phyloP scores from a whole-genome alignment of 208 protist species.

The Acanthamoeba quina region DNA sequence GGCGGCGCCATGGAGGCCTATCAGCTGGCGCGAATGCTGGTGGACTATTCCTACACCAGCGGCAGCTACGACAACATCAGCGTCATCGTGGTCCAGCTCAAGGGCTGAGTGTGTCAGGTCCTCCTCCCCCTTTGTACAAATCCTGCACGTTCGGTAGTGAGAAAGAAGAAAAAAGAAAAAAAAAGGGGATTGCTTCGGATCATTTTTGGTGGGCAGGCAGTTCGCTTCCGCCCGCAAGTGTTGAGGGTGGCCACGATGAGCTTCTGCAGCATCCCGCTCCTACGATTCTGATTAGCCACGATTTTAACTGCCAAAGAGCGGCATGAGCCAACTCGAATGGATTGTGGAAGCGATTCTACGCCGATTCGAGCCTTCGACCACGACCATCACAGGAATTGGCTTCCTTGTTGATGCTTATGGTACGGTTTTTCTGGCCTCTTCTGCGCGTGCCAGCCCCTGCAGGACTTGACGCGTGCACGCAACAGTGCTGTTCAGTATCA shows the following conservation, averaged over 20 bases:
- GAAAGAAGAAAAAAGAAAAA: too few relatives aligned
- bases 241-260: too few relatives aligned
- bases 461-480: background rate
- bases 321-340: background rate
- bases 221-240: too few relatives aligned
- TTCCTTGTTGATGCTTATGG: conserved; percentile 36
- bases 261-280: too few relatives aligned
- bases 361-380: conserved; percentile 47
- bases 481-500: conserved; percentile 25
- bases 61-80: conserved; percentile 66
- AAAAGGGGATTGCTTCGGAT: too few relatives aligned
- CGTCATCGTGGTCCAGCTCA: conserved; percentile 36
- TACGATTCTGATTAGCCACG: too few relatives aligned
- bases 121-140: too few relatives aligned
- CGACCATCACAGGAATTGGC: conserved; percentile 23
- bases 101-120: background rate
- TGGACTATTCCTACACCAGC: background rate
- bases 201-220: too few relatives aligned
- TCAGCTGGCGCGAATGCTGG: conserved; percentile 1
- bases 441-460: background rate
- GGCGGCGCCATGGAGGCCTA: conserved; percentile 9
- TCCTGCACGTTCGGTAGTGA: too few relatives aligned
- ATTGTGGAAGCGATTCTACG: background rate
- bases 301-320: background rate
- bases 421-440: background rate